phyloP scores from a whole-genome alignment of 164 flowering plant species.

The Liriodendron chinense region DNA sequence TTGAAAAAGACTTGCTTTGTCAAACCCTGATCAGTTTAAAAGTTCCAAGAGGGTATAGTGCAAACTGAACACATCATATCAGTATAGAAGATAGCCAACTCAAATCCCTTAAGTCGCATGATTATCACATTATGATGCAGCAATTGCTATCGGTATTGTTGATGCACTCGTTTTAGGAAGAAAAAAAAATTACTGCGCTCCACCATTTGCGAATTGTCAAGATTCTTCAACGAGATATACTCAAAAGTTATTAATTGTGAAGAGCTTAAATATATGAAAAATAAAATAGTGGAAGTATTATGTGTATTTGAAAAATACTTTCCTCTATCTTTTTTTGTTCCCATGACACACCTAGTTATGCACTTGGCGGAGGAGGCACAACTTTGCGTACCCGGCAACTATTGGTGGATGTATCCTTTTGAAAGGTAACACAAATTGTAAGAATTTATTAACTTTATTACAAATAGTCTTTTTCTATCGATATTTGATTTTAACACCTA shows the following conservation, averaged over 20 bases:
- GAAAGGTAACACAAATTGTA: not conserved
- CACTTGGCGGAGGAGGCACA: not conserved
- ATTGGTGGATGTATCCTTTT: not conserved
- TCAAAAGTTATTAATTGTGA: not conserved
- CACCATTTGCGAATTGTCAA: not conserved
- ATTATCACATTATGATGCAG: not conserved
- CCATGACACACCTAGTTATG: not conserved
- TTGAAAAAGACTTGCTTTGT: too few species aligned
- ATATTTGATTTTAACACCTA: too few species aligned
- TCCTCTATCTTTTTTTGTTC: not conserved
- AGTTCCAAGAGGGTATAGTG: too few species aligned
- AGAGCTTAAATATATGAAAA: not conserved
- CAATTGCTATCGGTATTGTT: not conserved
- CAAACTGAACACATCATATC: not conserved
- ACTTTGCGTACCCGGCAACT: not conserved
- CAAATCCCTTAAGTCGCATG: not conserved
- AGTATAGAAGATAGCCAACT: not conserved
- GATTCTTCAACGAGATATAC: not conserved
- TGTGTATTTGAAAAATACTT: not conserved
- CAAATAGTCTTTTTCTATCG: too few species aligned
- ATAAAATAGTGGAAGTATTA: not conserved
- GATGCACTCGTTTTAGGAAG: not conserved
- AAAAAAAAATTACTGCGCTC: not conserved
- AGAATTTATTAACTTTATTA: too few species aligned
- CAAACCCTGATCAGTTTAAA: too few species aligned